Base-by-base conservation (phyloP, 768 basidiomycete species). In the Mycena crocata region DNA sequence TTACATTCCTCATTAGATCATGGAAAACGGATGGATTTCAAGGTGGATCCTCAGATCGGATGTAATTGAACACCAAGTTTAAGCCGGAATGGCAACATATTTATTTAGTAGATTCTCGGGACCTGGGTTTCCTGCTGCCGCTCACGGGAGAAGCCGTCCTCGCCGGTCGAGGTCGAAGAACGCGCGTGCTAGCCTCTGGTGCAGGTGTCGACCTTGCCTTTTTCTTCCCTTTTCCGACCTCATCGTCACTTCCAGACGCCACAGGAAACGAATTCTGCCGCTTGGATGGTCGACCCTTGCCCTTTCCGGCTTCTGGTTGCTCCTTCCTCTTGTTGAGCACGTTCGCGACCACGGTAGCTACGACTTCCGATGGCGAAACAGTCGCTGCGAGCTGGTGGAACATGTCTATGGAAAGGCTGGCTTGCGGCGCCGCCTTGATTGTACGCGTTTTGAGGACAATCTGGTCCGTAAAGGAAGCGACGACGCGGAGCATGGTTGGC, bases 401-500 rank as follows among this genome's bases (percentile, higher is more conserved):
- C 31, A 24, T 44, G 2, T 57, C 57, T 32, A 46, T 46, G 14
- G 57, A 46, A 23, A 57, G 42, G 44, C 57, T 57, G 21, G 57
- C 57, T 1, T 46, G 42, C 21, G 44, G 44, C 57, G 30, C 42
- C 9, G 39, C 37, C 39, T 42, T 57, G 2, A 31, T 32, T 44
- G 2, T 31, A 13, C 21, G 30, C 21, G 12, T 24, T 19, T 31
- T 46, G 17, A 35, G 44, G 6, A 19, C 13, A 21, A 48, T 28
- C 37, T 60, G 46, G 30, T 24, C 24, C 24, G 37, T n/a, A 23
- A 49, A 50, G 3, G 58, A 60, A 2, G 46, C 48, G 26, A 60
- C 48, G 14, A 60, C 58, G 9, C 58, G 58, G n/a, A 60, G 48
- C 15, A 60, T 35, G 17, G 46, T 60, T 13, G 35, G 48, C 3